These are phyloP conservation scores for Alternaria triticina DNA, from an alignment of 2,329 filamentous ascomycete genomes.

Conservation along the genomic window DNA sequence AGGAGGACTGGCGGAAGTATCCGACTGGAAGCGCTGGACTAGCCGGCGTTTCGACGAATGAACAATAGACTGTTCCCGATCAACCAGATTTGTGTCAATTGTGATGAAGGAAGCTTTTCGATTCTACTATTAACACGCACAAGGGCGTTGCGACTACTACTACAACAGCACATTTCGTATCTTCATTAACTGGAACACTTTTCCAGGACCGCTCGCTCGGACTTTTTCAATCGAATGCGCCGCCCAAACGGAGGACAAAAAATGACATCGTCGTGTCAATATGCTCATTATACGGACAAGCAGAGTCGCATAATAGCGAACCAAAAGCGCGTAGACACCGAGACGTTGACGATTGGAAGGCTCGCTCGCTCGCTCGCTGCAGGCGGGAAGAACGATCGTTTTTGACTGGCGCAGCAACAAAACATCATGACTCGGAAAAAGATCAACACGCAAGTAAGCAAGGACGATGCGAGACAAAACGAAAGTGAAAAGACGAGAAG, in stretches of 20 bases:
- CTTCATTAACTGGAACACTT: conserved; percentile 6
- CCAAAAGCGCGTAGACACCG: too few relatives aligned
- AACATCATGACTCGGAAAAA: too few relatives aligned
- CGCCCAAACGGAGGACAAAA: too few relatives aligned
- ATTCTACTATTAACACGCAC: background rate
- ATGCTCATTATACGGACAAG: background rate
- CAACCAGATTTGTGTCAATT: background rate
- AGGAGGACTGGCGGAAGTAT: conserved; percentile 29
- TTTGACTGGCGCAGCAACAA: too few relatives aligned
- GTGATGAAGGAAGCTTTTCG: background rate
- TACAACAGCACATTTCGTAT: background rate
- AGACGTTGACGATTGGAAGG: background rate
- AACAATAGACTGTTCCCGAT: conserved; percentile 33
- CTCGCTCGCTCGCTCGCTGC: background rate
- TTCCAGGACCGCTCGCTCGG: background rate
- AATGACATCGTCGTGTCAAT: background rate
- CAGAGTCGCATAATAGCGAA: background rate
- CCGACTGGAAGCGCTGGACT: conserved; percentile 36
- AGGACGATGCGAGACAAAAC: background rate
- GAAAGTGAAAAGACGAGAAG: background rate
- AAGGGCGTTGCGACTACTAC: background rate
- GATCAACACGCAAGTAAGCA: background rate
- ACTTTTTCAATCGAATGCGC: background rate
- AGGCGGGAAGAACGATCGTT: background rate
- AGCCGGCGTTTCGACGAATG: conserved; percentile 42